Base-by-base conservation (phyloP, 2,329 filamentous ascomycete genomes). In the Claviceps quebecensis region DNA sequence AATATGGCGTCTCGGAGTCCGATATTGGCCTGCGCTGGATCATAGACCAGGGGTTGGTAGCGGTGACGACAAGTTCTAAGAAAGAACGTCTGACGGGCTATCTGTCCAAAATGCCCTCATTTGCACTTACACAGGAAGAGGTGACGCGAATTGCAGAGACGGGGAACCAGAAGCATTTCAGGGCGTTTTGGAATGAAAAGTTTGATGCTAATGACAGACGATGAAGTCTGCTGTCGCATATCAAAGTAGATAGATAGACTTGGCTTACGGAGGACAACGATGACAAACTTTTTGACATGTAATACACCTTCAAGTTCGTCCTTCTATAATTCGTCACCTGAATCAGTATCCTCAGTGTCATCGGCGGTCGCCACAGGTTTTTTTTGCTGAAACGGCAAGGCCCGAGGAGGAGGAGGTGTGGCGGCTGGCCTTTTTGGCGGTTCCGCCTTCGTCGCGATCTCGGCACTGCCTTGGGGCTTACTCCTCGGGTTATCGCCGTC, bases 111-210 rank as follows among this genome's bases (percentile, higher is more conserved):
- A 54, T 77, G 56, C 71, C 68, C 44, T 66, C 59, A 45, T 82
- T 84, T 59, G 77, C 78, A 68, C 67, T 86, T 56, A 80, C 77
- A 11, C 67, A 72, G 0, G 69, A 73, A 50, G 82, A 85, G 64
- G 67, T 84, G 13, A 64, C 72, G 45, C 71, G 75, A 49, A 79
- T 86, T 54, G 61, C 71, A 0, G 69, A 75, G 57, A 59, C 73
- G 38, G 83, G 83, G 1, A 68, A 68, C 56, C 61, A 79, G 69
- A 82, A 81, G 67, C 77, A 85, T 62, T 80, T 68, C 58, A 72
- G 81, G 36, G 75, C 66, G 0, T 85, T 79, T 61, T 85, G 78
- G 78, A 66, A 56, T 2, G 56, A 73, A 16, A 70, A 69, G 53
- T 82, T 80, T 62, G 72, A 63, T 9, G 63, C 63, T 1, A 70